Base-by-base conservation (phyloP, 2,329 filamentous ascomycete genomes). In the Aspergillus costaricaensis region DNA sequence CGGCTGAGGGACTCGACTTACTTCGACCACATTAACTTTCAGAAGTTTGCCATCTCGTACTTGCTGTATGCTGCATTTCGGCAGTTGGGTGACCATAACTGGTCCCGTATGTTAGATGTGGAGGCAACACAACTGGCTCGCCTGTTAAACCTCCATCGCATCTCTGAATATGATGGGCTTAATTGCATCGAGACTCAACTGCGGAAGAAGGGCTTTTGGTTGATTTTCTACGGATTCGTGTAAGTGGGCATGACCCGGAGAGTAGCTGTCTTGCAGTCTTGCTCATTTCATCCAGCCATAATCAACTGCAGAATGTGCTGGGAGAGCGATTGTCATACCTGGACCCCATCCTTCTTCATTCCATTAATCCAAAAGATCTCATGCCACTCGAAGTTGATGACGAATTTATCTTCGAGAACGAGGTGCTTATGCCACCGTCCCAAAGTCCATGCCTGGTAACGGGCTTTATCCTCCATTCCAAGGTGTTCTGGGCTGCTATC, bases 141-240 rank as follows among this genome's bases (percentile, higher is more conserved):
- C 2, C 58, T 77, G 0, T 32, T 67, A n/a, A 65, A 65, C 21
- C 23, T 77, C 2, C 76, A 77, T 53, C 63, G 66, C 2, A 67
- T 75, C 0, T 68, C 71, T 0, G 70, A 68, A 15, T 76, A 76
- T 50, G 66, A 66, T 10, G 72, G 70, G 1, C 63, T 74, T 2
- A 72, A 74, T 41, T 66, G 62, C 36, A 72, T 76, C 14, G 73
- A 77, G 53, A 71, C 67, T 0, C 75, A 77, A 44, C 62, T 77
- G 3, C 64, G 76, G 10, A 76, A 77, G 53, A 77, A 75, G 58
- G 74, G 69, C 0, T 77, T 77, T 43, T 77, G 74, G 72, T 58
- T 77, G 12, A 67, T 72, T 8, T 76, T 76, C 15, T 76, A 77
- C 43, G 64, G 63, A 1, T 76, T 70, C 36, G 62, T 66, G 63